Evolutionary conservation across 257 asterid genomes (phyloP).

Genomic region (Forsythia suspensa): DNA sequence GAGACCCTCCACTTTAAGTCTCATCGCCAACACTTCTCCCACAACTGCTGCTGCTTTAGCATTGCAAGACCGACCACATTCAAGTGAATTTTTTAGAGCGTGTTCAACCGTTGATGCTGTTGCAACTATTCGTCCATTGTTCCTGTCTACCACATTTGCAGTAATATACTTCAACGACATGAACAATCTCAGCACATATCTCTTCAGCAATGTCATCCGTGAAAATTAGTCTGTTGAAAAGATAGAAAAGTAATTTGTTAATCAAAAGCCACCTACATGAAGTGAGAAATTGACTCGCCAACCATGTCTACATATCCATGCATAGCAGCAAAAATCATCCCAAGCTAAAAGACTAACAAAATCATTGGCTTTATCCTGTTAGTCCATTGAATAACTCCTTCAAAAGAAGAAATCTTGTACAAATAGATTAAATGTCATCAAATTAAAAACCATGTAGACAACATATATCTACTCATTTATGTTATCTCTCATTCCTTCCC

Average conservation of each 20-base stretch:
- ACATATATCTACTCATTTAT: neutral
- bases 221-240: conserved; percentile 13
- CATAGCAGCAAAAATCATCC: neutral
- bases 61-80: conserved; percentile 80
- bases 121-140: conserved; percentile 65
- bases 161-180: conserved; percentile 81
- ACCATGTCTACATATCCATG: neutral
- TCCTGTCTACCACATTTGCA: conserved; percentile 79
- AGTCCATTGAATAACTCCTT: neutral
- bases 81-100: conserved; percentile 59
- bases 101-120: conserved; percentile 80
- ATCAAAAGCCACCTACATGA: too few species aligned
- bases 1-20: conserved; percentile 80
- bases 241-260: neutral
- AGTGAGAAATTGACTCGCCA: neutral
- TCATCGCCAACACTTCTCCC: conserved; percentile 89
- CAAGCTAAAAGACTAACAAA: neutral
- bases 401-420: neutral
- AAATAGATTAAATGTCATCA: neutral
- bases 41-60: conserved; percentile 86
- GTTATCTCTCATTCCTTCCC: neutral
- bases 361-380: neutral
- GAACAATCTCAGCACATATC: conserved; percentile 75
- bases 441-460: neutral
- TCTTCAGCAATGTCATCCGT: conserved; percentile 64